phyloP scores from a whole-genome alignment of 2,329 filamentous ascomycete species.

The Zalaria obscura region DNA sequence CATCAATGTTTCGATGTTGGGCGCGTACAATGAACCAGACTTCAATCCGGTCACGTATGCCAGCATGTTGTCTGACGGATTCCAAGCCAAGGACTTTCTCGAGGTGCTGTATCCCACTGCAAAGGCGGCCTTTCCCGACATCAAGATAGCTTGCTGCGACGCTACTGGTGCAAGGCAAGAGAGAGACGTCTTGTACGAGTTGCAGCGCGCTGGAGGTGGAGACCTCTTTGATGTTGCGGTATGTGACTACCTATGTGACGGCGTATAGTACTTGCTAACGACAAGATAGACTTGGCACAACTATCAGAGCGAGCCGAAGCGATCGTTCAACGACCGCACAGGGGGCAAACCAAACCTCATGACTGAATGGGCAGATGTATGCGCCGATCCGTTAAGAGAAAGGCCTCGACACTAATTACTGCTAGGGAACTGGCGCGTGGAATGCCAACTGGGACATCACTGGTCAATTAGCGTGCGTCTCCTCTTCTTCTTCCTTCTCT shows the following conservation, averaged over 20 bases:
- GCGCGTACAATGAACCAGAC: slow-evolving; percentile 10
- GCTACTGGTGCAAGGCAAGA: slow-evolving; percentile 10
- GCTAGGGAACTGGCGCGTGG: slow-evolving; percentile 2
- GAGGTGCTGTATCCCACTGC: slow-evolving; percentile 9
- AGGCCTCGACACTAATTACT: neutral
- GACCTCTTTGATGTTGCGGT: slow-evolving; percentile 9
- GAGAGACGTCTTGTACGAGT: slow-evolving; percentile 9
- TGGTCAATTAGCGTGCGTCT: slow-evolving; percentile 3
- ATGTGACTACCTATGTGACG: neutral
- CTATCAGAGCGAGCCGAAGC: slow-evolving; percentile 10
- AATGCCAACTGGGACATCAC: slow-evolving; percentile 8
- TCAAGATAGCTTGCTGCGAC: slow-evolving; percentile 10
- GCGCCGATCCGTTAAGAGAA: slow-evolving; percentile 4
- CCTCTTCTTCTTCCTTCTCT: neutral
- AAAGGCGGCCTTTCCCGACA: slow-evolving; percentile 10
- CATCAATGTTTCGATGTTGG: slow-evolving; percentile 21
- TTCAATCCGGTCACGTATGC: slow-evolving; percentile 12
- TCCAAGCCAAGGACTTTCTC: slow-evolving; percentile 11
- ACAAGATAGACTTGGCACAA: slow-evolving; percentile 10
- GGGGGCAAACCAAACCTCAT: slow-evolving; percentile 9
- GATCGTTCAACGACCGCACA: slow-evolving; percentile 6
- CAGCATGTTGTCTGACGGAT: slow-evolving; percentile 11
- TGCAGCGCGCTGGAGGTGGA: slow-evolving; percentile 5
- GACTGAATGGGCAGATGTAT: slow-evolving; percentile 12
- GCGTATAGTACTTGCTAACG: neutral